These are phyloP conservation scores for Arachis monticola DNA, from an alignment of 331 rosid species.

Conservation along the genomic window DNA sequence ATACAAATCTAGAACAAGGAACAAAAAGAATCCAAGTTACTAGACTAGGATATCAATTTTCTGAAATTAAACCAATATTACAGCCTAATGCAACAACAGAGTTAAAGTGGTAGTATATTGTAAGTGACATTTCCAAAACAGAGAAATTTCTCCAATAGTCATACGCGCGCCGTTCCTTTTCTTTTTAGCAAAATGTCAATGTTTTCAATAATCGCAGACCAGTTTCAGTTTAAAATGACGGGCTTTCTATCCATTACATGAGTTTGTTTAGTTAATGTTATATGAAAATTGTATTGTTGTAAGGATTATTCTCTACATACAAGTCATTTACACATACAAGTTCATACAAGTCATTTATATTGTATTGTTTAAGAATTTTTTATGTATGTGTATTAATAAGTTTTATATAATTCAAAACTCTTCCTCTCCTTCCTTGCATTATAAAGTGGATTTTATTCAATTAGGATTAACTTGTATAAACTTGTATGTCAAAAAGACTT, in stretches of 20 bases:
- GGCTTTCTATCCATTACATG: conserved; percentile 6
- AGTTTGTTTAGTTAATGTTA: conserved; percentile 16
- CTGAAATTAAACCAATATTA: neutral
- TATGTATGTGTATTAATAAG: too few species aligned
- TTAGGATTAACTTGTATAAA: too few species aligned
- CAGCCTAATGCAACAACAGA: neutral
- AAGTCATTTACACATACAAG: too few species aligned
- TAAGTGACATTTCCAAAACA: neutral
- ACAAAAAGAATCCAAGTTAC: neutral
- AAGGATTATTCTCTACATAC: neutral
- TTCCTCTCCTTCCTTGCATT: too few species aligned
- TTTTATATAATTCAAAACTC: too few species aligned
- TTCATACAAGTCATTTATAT: too few species aligned
- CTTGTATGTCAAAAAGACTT: too few species aligned
- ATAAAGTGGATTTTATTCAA: too few species aligned
- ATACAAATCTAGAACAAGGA: neutral
- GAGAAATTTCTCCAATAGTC: neutral
- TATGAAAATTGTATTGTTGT: conserved; percentile 30
- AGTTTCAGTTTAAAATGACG: neutral
- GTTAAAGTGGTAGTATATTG: neutral
- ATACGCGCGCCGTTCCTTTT: neutral
- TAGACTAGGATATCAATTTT: neutral
- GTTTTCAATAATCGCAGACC: neutral
- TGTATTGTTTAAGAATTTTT: too few species aligned
- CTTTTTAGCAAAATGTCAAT: neutral